Percentiles rank a stretch among this genome's conserved stretches.
These are phyloP conservation scores for Aureobasidium sp. DNA, from an alignment of 2,329 filamentous ascomycete species.

Conservation along the genomic window DNA sequence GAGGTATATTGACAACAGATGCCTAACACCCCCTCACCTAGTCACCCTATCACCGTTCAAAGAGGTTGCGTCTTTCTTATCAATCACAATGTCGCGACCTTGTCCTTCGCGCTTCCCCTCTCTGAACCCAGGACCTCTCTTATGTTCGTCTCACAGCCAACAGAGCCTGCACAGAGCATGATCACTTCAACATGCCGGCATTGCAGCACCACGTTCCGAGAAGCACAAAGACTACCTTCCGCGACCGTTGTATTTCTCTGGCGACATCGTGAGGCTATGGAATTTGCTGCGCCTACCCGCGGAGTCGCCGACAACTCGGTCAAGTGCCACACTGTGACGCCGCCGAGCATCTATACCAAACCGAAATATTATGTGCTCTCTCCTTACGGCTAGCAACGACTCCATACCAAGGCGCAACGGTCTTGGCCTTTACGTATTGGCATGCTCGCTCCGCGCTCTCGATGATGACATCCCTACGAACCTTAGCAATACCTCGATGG, in stretches of 20 bases:
- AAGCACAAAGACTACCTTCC: not conserved
- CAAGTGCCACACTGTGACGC: not conserved
- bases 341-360: conserved; percentile 7
- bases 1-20: not conserved
- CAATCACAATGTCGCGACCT: not conserved
- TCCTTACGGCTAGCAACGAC: not conserved
- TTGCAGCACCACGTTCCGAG: not conserved
- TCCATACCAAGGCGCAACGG: conserved; percentile 5
- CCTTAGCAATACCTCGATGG: not conserved
- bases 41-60: not conserved
- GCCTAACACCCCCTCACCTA: not conserved
- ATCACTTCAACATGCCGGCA: not conserved
- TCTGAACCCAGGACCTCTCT: not conserved
- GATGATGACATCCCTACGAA: not conserved
- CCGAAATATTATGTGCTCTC: not conserved
- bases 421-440: conserved; percentile 10
- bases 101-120: not conserved
- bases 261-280: not conserved
- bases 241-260: not conserved
- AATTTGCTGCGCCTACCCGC: not conserved
- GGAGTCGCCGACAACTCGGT: not conserved
- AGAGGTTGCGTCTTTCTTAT: not conserved
- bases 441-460: not conserved
- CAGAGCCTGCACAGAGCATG: not conserved
- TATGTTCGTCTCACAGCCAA: not conserved